Evolutionary conservation across 192 early-diverging fungal species (phyloP).

Genomic region (Umbelopsis sp.): DNA sequence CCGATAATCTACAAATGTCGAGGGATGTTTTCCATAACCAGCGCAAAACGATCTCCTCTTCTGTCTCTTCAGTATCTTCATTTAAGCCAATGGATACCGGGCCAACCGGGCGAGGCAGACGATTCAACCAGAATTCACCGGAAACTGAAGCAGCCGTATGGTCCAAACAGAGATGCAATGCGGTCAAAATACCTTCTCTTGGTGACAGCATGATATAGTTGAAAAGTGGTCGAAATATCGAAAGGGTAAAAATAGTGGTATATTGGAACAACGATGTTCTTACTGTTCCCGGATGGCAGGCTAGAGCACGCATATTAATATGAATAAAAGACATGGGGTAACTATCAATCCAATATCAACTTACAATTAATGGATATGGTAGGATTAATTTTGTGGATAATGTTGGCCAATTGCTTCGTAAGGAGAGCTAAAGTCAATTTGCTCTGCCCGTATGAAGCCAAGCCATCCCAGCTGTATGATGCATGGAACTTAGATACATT

Average conservation of each 20-base stretch:
- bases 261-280: slow-evolving; percentile 2
- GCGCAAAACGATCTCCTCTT: not conserved
- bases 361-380: not conserved
- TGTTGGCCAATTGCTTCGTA: not conserved
- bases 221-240: not conserved
- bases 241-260: not conserved
- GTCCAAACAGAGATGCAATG: slow-evolving; percentile 1
- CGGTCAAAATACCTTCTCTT: not conserved
- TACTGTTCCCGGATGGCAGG: not conserved
- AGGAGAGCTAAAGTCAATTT: not conserved
- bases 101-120: not conserved
- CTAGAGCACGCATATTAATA: not conserved
- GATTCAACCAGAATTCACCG: not conserved
- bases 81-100: not conserved
- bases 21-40: not conserved
- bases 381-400: not conserved
- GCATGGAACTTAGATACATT: not conserved
- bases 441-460: not conserved
- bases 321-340: not conserved
- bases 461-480: not conserved
- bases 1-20: not conserved
- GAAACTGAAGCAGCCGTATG: not conserved
- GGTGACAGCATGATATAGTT: not conserved
- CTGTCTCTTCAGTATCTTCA: not conserved
- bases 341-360: not conserved